phyloP scores from a whole-genome alignment of 2,329 filamentous ascomycete genomes.

The Beauveria brongniartii region DNA sequence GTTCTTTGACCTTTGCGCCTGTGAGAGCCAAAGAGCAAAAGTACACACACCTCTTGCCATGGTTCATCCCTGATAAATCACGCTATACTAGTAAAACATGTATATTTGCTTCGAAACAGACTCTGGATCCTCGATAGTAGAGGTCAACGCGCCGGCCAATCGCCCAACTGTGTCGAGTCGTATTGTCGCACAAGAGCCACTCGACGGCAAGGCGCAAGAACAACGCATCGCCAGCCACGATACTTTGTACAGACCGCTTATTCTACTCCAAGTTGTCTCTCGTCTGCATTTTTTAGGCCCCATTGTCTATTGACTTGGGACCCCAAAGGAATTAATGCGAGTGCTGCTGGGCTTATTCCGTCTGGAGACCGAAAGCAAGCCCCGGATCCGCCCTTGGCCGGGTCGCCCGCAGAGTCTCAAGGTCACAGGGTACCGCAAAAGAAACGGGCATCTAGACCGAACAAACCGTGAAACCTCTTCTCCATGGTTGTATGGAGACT shows the following conservation, averaged over 20 bases:
- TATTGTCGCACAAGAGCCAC: neutral
- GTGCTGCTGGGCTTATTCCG: neutral
- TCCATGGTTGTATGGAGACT: too few relatives aligned
- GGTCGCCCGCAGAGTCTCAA: neutral
- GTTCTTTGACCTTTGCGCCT: too few relatives aligned
- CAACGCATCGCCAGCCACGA: slow-evolving; percentile 1
- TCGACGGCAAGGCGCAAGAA: neutral
- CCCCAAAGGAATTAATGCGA: neutral
- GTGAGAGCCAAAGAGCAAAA: too few relatives aligned
- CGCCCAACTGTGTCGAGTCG: neutral
- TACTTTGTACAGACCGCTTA: neutral
- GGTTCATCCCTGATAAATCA: too few relatives aligned
- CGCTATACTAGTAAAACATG: too few relatives aligned
- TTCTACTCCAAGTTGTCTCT: neutral
- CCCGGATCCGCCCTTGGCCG: neutral
- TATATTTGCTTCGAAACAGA: too few relatives aligned
- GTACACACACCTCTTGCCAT: too few relatives aligned
- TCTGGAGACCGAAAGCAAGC: neutral
- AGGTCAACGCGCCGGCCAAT: too few relatives aligned
- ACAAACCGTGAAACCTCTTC: too few relatives aligned
- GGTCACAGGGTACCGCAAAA: neutral
- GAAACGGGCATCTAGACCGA: too few relatives aligned
- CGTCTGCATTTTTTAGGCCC: neutral
- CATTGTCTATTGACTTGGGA: neutral
- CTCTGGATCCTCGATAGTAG: neutral